These are phyloP conservation scores for Margaritispora aquatica DNA, from an alignment of 495 filamentous ascomycete species.

Conservation along the genomic window DNA sequence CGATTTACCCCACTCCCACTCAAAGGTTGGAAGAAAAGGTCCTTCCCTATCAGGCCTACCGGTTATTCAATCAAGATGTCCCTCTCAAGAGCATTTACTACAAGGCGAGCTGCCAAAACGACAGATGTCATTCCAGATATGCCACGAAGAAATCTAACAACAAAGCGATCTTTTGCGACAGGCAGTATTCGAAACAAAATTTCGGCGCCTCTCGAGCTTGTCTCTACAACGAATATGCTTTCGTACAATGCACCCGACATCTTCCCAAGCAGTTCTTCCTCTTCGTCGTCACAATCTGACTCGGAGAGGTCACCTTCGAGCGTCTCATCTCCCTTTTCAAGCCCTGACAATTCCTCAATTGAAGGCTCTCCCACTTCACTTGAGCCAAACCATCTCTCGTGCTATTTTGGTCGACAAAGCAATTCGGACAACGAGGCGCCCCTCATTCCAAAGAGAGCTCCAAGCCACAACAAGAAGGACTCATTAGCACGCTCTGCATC, in stretches of 20 bases:
- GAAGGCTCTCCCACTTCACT: constrained; percentile 47
- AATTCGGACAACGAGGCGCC: constrained; percentile 40
- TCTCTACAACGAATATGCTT: constrained; percentile 95
- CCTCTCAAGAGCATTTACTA: constrained; percentile 21
- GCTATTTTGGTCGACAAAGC: constrained; percentile 58
- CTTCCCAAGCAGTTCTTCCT: constrained; percentile 46
- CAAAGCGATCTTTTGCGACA: constrained; percentile 28
- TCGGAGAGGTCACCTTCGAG: constrained; percentile 42
- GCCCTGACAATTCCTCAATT: constrained; percentile 66
- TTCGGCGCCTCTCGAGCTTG: constrained; percentile 75
- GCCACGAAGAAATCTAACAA: constrained; percentile 41
- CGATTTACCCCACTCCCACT: not conserved
- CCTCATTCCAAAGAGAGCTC: constrained; percentile 64
- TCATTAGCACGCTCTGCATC: constrained; percentile 57
- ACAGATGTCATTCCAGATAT: constrained; percentile 19
- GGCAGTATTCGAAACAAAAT: constrained; percentile 57
- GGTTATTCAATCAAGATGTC: constrained; percentile 18
- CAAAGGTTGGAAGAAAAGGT: not conserved
- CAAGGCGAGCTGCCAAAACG: constrained; percentile 1
- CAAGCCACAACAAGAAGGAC: constrained; percentile 75
- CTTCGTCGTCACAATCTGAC: constrained; percentile 45
- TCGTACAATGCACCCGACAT: constrained; percentile 88
- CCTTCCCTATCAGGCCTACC: not conserved
- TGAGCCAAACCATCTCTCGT: constrained; percentile 72
- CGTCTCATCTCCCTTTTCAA: constrained; percentile 54